Evolutionary conservation across 2,329 filamentous ascomycete species (phyloP).

Genomic region (Rhynchosporium graminicola): DNA sequence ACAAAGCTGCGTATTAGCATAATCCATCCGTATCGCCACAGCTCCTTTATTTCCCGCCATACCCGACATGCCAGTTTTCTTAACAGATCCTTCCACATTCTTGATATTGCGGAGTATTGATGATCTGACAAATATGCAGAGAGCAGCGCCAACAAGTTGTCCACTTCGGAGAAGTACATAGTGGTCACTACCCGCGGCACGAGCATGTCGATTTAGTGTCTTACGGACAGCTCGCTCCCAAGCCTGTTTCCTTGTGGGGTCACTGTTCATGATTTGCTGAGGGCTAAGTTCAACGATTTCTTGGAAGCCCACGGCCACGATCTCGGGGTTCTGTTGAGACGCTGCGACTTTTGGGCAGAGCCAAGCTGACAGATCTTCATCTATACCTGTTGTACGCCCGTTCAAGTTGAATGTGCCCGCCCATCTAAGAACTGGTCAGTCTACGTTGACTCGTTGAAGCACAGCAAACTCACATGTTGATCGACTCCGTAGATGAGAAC

Average conservation of each 20-base stretch:
- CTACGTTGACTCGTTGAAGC: not conserved
- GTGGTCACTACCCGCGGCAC: constrained; percentile 64
- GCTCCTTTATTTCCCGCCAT: constrained; percentile 98
- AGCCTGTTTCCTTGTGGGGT: constrained; percentile 77
- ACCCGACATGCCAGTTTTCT: constrained; percentile 91
- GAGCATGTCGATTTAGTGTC: constrained; percentile 73
- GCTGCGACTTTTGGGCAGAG: constrained; percentile 67
- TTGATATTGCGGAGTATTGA: constrained; percentile 81
- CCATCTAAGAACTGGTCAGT: constrained; percentile 40
- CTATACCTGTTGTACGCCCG: constrained; percentile 75
- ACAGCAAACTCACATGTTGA: constrained; percentile 57
- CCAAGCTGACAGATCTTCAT: constrained; percentile 83
- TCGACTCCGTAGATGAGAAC: constrained; percentile 72
- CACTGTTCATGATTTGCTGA: constrained; percentile 98
- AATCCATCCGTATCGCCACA: constrained; percentile 93
- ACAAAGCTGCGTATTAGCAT: constrained; percentile 87
- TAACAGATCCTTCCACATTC: constrained; percentile 93
- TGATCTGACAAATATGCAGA: constrained; percentile 87
- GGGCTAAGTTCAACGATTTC: constrained; percentile 98
- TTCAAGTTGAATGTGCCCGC: constrained; percentile 96
- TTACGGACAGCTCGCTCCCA: constrained; percentile 84
- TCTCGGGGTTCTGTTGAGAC: constrained; percentile 69
- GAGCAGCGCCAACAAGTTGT: constrained; percentile 88
- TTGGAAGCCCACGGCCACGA: constrained; percentile 91
- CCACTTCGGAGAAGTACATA: constrained; percentile 91